Evolutionary conservation across 164 flowering plant genomes (phyloP), one percentile per base, ranked within the genome.

Genomic region (Malania oleifera): DNA sequence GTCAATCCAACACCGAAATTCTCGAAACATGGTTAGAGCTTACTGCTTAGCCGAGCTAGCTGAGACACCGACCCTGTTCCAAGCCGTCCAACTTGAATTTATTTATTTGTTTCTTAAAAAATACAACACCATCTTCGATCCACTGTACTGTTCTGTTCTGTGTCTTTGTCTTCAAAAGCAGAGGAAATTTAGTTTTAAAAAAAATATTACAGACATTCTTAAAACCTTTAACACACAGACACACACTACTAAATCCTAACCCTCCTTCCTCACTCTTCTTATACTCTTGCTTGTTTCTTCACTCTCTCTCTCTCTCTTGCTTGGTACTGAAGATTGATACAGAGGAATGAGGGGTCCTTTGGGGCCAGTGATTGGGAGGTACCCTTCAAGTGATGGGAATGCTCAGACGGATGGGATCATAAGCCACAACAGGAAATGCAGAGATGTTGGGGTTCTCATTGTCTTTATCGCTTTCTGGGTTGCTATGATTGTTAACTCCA

Each of bases 401-500:
- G 40, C 74, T n/a, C 79, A 74, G 66, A 54, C 71, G 65, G 78
- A 75, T 57, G 90, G 86, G 53, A 81, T 90, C 78, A 85, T 90
- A 24, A 86, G 65, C 60, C 92, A 82, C 69, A 81, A 88, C 75
- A 82, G 99, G 72, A 93, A 86, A 74, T 93, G 97, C 77, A 84
- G 95, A 72, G 99, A 93, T 65, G 53, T 93, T 54, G 85, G 70
- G 49, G 84, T 90, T 75, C 80, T 93, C 29, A 56, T 93, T 17
- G 35, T 87, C 58, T 93, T 93, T 62, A 81, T 88, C 65, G 95
- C 87, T 23, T 84, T 93, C 67, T 93, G 97, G 98, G 77, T 93
- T 17, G 88, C 88, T 17, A 89, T 93, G 96, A 86, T 88, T 70
- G 99, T 93, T 13, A 90, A 93, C 68, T 88, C 97, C 46, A 90